phyloP scores from a whole-genome alignment of 306 rosid species.

The Purshia tridentata region DNA sequence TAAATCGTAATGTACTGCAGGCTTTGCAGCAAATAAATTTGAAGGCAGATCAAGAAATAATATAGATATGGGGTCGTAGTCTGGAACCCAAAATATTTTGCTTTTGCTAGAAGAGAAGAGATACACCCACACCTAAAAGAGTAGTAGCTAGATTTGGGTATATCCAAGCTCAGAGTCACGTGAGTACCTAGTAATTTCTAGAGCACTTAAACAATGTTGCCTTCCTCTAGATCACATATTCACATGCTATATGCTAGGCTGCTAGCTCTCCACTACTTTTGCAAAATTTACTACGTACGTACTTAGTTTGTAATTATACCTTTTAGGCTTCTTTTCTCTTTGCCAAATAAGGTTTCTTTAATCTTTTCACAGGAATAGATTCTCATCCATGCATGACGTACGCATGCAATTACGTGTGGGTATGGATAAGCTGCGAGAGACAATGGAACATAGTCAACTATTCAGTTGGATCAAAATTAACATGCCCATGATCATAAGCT shows the following conservation, averaged over 20 bases:
- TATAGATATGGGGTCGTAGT: background rate
- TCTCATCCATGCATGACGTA: no score
- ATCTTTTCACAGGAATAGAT: no score
- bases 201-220: conserved; percentile 2
- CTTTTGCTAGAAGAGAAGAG: conserved; percentile 26
- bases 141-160: conserved; percentile 27
- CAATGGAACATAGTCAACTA: background rate
- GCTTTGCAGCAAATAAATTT: background rate
- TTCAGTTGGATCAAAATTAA: background rate
- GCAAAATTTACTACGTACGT: no score
- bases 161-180: conserved; percentile 40
- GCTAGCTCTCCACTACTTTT: no score
- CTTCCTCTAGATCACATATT: conserved; percentile 29
- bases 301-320: no score
- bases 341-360: no score
- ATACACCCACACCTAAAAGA: background rate
- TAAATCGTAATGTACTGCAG: no score
- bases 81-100: conserved; percentile 17
- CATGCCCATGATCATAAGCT: background rate
- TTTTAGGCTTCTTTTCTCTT: no score
- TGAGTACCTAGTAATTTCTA: conserved; percentile 20
- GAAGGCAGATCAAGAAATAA: conserved; percentile 4
- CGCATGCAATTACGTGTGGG: no score
- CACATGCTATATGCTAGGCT: no score
- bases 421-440: no score